These are phyloP conservation scores for Anthoceros angustus DNA, from an alignment of 225 moss, liverwort and hornwort species.

Conservation along the genomic window DNA sequence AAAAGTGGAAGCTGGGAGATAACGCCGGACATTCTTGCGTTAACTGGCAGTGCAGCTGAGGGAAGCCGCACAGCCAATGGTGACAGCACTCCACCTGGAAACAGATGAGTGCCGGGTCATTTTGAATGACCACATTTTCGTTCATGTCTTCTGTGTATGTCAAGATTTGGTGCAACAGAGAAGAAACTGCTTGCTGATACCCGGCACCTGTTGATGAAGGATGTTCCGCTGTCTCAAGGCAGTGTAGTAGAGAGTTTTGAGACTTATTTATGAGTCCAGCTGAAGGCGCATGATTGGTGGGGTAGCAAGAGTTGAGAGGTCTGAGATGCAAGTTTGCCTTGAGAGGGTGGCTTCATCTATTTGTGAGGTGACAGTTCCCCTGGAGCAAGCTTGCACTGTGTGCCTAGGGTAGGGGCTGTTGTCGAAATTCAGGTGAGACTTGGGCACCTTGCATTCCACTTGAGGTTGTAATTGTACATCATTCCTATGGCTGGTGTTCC, in stretches of 20 bases:
- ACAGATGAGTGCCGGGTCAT: slow-evolving; percentile 35
- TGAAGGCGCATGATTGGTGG: not conserved
- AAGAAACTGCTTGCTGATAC: not conserved
- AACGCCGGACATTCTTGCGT: slow-evolving; percentile 64
- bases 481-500: not conserved
- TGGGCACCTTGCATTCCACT: not conserved
- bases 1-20: slow-evolving; percentile 99
- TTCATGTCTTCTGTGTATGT: not conserved
- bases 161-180: not conserved
- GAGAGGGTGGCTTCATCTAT: not conserved
- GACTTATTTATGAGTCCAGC: slow-evolving; percentile 3
- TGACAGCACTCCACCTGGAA: slow-evolving; percentile 47
- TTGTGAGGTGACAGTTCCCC: not conserved
- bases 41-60: slow-evolving; percentile 33
- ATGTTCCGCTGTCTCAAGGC: slow-evolving; percentile 1
- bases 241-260: slow-evolving; percentile 4
- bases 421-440: not conserved
- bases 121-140: not conserved
- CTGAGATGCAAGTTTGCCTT: not conserved
- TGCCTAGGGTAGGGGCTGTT: not conserved
- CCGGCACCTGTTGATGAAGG: not conserved
- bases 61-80: slow-evolving; percentile 48
- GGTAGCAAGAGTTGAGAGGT: not conserved
- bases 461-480: not conserved
- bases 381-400: not conserved